These are phyloP conservation scores for Hermanozyma aechmeae DNA, from an alignment of 805 yeast species.

Conservation along the genomic window DNA sequence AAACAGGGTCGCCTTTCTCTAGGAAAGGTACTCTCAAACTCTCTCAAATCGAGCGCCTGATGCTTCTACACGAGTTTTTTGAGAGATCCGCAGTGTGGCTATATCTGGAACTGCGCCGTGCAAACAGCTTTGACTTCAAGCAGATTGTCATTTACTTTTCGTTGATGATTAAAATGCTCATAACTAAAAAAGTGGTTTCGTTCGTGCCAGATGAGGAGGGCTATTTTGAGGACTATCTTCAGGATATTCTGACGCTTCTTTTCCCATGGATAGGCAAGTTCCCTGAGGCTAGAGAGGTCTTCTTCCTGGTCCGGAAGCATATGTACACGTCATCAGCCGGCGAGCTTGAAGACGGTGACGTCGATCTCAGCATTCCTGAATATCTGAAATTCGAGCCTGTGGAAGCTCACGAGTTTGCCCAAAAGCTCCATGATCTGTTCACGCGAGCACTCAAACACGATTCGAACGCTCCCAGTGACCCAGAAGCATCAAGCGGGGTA, in stretches of 20 bases:
- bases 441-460: no score
- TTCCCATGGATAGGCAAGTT: conserved; percentile 56
- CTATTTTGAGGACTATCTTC: conserved; percentile 40
- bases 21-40: conserved; percentile 47
- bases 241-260: conserved; percentile 51
- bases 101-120: no score
- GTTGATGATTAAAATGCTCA: conserved; percentile 49
- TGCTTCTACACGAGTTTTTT: conserved; percentile 64
- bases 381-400: no score
- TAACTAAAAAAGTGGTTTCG: conserved; percentile 34
- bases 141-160: conserved; percentile 47
- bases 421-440: no score
- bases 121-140: conserved; percentile 13
- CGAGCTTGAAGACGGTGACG: no score
- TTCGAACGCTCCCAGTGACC: no score
- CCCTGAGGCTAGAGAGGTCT: conserved; percentile 55
- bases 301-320: conserved; percentile 24
- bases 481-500: no score
- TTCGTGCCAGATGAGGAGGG: conserved; percentile 23
- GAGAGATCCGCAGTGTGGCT: conserved; percentile 35
- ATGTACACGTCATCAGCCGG: no score
- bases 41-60: conserved; percentile 51
- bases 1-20: conserved; percentile 34
- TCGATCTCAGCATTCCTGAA: no score
- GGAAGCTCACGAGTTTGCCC: no score